Evolutionary conservation across 2,329 filamentous ascomycete species (phyloP), one percentile per base, ranked within the genome.

Genomic region (Arthrobotrys megalospora): DNA sequence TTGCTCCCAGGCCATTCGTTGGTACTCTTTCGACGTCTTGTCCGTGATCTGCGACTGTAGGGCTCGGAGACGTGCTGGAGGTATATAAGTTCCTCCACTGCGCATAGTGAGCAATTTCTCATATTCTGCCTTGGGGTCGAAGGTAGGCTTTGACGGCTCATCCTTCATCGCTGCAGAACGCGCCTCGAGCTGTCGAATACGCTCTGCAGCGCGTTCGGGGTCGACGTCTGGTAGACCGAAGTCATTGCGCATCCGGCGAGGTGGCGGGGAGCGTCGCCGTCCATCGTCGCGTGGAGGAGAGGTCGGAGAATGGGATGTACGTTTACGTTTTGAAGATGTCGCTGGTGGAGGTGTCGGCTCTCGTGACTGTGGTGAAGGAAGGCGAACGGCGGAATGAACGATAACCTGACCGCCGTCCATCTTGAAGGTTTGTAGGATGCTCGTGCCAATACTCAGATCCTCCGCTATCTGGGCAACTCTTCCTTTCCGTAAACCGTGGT

Each of bases 1-100:
- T 11, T 95, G 95, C 85, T 99, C 96, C 96, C 96, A 99, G 7
- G 94, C 94, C 93, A 99, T 97, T 82, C 96, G 93, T 88, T 98
- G 96, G 84, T 97, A 98, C 86, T 98, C 96, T 85, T 97, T 96
- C 85, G 91, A 96, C 68, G 89, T 91, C 87, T 97, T 97, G 86
- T 99, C 96, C 79, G 94, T 97, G 84, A 99, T 97, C 85, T 97
- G 94, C 66, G 94, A 93, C 86, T 99, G 96, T 79, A 99, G 89
- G 45, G 95, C 95, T 81, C 94, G 90, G 83, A 99, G 87, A 81
- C 93, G 89, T 65, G 95, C 95, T 0, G 96, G 96, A 19, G 96
- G 96, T 79, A 99, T 97, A 84, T 99, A 99, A 24, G 94, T 97
- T 81, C 96, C 96, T 80, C 96, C 96, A 58, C 94, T 97, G 81